A percentile compares a stretch with the other conserved stretches of the same genome.
These are phyloP conservation scores for Umbelopsis sp. DNA, from an alignment of 371 early-diverging fungal species.

Conservation along the genomic window DNA sequence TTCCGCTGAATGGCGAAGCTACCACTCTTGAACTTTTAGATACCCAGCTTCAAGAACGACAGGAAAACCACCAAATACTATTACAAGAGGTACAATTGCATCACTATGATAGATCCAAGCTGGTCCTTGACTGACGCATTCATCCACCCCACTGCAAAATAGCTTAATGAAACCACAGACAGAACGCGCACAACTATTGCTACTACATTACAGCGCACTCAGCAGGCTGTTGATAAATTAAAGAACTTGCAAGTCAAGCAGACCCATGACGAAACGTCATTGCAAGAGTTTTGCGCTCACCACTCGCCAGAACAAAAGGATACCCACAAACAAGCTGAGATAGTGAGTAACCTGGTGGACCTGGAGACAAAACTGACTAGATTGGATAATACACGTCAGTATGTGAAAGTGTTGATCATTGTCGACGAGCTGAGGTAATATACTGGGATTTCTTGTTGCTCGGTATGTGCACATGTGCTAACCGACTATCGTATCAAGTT, in stretches of 20 bases:
- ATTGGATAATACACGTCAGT: constrained; percentile 33
- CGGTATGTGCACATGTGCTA: background rate
- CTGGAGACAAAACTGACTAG: constrained; percentile 32
- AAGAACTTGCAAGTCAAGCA: constrained; percentile 22
- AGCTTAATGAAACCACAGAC: constrained; percentile 21
- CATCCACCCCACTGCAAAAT: background rate
- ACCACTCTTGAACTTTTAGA: background rate
- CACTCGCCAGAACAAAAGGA: constrained; percentile 14
- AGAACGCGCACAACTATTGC: constrained; percentile 23
- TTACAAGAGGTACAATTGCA: background rate
- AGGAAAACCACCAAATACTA: background rate
- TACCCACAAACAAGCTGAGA: constrained; percentile 15
- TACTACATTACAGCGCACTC: constrained; percentile 16
- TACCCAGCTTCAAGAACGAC: background rate
- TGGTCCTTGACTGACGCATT: background rate
- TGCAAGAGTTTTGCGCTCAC: background rate
- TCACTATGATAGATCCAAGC: too few species aligned
- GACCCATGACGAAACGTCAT: constrained; percentile 23
- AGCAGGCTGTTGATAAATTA: constrained; percentile 22
- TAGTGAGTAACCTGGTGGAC: constrained; percentile 21
- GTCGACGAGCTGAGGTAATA: constrained; percentile 42
- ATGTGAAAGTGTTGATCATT: constrained; percentile 39
- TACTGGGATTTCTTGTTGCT: background rate
- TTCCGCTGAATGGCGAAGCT: background rate
- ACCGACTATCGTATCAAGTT: constrained; percentile 21